These are phyloP conservation scores for Clonostachys rhizophaga DNA, from an alignment of 2,329 filamentous ascomycete genomes.

Conservation along the genomic window DNA sequence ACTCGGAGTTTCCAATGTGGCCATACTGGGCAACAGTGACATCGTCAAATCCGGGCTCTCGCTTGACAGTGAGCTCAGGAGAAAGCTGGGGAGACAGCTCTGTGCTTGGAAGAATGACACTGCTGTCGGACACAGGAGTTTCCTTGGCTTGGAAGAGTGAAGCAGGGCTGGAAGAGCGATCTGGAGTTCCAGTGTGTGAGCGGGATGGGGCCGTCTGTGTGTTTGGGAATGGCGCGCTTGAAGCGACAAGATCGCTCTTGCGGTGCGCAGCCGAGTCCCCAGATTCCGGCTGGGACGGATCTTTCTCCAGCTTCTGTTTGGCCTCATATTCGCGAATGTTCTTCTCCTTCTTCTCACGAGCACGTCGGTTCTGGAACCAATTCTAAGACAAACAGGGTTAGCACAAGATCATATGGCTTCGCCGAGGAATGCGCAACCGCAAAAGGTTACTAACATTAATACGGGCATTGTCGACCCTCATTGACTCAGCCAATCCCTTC, in stretches of 20 bases:
- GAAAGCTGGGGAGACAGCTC: not conserved
- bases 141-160: not conserved
- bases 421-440: not conserved
- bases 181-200: not conserved
- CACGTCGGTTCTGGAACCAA: conserved; percentile 65
- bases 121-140: not conserved
- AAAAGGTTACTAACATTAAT: conserved; percentile 48
- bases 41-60: not conserved
- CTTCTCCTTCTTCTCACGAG: conserved; percentile 60
- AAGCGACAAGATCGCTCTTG: conserved; percentile 29
- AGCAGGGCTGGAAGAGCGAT: not conserved
- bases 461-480: conserved; percentile 58
- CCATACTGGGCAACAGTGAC: not conserved
- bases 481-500: conserved; percentile 54
- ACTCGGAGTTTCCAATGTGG: not conserved
- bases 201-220: not conserved
- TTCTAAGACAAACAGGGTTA: conserved; percentile 37
- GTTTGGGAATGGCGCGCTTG: conserved; percentile 30
- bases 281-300: conserved; percentile 14
- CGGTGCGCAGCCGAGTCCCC: conserved; percentile 17
- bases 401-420: not conserved
- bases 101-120: not conserved
- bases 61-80: not conserved
- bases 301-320: conserved; percentile 27
- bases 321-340: conserved; percentile 39